phyloP scores from a whole-genome alignment of 2,329 filamentous ascomycete genomes.

The Ceratocystis cubensis region DNA sequence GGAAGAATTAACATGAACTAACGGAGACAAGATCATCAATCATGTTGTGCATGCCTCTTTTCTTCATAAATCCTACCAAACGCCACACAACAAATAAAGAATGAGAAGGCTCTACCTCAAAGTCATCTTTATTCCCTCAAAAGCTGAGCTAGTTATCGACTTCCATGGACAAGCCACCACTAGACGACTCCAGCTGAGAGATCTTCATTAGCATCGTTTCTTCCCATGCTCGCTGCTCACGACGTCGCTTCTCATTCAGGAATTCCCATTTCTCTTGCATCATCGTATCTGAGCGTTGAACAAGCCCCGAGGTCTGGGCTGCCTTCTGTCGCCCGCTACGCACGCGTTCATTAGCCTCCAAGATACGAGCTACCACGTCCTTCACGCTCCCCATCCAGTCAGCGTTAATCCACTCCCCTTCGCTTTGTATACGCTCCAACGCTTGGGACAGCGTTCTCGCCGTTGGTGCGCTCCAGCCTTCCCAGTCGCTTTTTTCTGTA shows the following conservation, averaged over 20 bases:
- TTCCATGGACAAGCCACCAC: constrained; percentile 27
- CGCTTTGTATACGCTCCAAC: constrained; percentile 27
- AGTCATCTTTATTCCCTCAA: not conserved
- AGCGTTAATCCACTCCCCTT: constrained; percentile 40
- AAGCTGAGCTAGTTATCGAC: constrained; percentile 25
- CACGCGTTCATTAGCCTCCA: constrained; percentile 24
- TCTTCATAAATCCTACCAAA: not conserved
- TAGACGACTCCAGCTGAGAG: constrained; percentile 30
- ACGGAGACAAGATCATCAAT: not conserved
- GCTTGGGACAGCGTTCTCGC: constrained; percentile 40
- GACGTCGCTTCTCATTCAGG: constrained; percentile 48
- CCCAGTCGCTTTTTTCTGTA: constrained; percentile 40
- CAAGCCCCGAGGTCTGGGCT: constrained; percentile 28
- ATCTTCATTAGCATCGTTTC: constrained; percentile 33
- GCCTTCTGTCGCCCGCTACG: constrained; percentile 29
- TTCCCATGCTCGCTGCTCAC: constrained; percentile 55
- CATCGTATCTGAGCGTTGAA: constrained; percentile 52
- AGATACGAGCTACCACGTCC: constrained; percentile 34
- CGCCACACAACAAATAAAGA: constrained; percentile 1
- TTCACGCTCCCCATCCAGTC: constrained; percentile 53
- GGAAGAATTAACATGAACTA: not conserved
- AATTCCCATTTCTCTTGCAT: constrained; percentile 64
- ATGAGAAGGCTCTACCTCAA: not conserved
- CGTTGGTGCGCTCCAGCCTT: constrained; percentile 41
- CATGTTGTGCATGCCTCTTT: not conserved